Conservation (phyloP, 768 basidiomycete species). For the Boletus tomentosulus region DNA sequence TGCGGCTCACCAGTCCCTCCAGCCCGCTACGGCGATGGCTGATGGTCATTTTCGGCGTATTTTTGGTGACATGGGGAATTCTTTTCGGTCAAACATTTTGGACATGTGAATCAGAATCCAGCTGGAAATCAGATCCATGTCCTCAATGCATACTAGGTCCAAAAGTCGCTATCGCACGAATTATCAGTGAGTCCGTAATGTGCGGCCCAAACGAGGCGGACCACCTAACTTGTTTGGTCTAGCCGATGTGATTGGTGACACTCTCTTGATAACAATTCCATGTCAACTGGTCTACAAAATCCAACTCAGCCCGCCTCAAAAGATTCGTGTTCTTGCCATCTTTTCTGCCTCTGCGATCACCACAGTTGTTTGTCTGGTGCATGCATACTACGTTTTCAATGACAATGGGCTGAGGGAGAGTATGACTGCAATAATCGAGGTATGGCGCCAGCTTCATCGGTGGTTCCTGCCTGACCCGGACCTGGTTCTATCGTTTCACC, state of each 20-base stretch:
- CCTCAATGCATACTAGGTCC: neutral
- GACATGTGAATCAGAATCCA: conserved; percentile 1
- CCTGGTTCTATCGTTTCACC: neutral
- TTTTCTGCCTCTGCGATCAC: conserved; percentile 6
- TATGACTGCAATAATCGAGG: neutral
- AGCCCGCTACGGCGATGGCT: neutral
- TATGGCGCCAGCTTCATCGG: neutral
- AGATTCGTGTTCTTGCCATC: conserved; percentile 3
- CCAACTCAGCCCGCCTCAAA: neutral
- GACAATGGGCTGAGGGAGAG: neutral
- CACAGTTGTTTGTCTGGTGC: neutral
- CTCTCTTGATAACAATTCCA: neutral
- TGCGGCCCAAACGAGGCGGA: neutral
- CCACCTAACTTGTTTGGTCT: neutral
- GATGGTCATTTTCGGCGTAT: neutral
- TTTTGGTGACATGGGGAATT: neutral
- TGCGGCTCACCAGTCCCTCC: neutral
- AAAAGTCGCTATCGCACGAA: neutral
- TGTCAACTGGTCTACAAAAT: conserved; percentile 1
- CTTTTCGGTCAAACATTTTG: conserved; percentile 6
- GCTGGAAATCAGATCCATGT: neutral
- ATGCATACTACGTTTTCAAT: neutral
- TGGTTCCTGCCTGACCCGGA: neutral
- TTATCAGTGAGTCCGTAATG: neutral
- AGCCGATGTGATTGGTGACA: conserved; percentile 4